Evolutionary conservation across 495 filamentous ascomycete genomes (phyloP), one percentile per base, ranked within the genome.

Genomic region (Aspergillus sclerotioniger): DNA sequence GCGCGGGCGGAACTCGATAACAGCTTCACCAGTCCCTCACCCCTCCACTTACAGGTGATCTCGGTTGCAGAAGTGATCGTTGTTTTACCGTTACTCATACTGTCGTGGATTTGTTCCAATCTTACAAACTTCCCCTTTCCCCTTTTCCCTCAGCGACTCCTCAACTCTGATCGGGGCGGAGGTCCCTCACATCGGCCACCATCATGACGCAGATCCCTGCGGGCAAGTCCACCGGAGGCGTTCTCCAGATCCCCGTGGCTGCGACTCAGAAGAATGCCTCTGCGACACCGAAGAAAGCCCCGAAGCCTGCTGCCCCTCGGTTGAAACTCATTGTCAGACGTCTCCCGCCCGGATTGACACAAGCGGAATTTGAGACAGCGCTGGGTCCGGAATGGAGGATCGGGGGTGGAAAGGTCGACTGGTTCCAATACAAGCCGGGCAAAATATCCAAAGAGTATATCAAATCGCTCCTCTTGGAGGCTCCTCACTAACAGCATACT

Each of bases 261-360:
- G 79, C 77, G 37, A 84, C 81, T 8, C 81, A 85, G 57, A 88
- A 88, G 60, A 71, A 80, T 50, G 58, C 80, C 45, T 80, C 77
- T 45, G 60, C 76, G 54, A 65, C 66, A 9, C 66, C 78, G 45
- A 77, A 65, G 59, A 72, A 66, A 29, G 71, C 79, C 54, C 72
- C 75, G n/a, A 92, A 87, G 63, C 73, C 82, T 6, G 69, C 83
- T 9, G 71, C 77, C 25, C 81, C 84, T 31, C 87, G 89, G 43
- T 80, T 95, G 61, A 98, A 96, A 76, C 79, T 96, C 8, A 74
- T 94, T n/a, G 73, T 96, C 16, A 84, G 94, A 57, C 82, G 92
- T 53, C 81, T 98, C 10, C 90, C 94, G 3, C 95, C 94, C 7
- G 88, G 88, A 1, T 76, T 98, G 60, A 96, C 88, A 3, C 85